These are phyloP conservation scores for Xylariaceae sp. DNA, from an alignment of 2,329 filamentous ascomycete species.

Conservation along the genomic window DNA sequence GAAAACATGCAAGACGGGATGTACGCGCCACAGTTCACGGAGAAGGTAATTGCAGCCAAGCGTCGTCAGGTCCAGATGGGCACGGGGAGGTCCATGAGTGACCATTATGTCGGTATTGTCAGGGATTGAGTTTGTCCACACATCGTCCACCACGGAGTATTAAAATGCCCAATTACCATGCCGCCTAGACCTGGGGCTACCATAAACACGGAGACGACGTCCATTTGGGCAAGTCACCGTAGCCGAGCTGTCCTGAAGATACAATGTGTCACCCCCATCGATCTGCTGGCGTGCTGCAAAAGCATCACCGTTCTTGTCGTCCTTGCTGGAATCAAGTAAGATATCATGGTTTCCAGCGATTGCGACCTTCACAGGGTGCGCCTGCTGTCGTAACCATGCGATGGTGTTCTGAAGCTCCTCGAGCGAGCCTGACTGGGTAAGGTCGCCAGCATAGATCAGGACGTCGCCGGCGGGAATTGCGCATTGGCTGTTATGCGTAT, in stretches of 20 bases:
- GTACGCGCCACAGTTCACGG: slow-evolving; percentile 25
- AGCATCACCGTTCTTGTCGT: slow-evolving; percentile 15
- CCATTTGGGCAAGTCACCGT: slow-evolving; percentile 26
- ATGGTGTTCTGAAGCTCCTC: slow-evolving; percentile 35
- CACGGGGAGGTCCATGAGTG: slow-evolving; percentile 34
- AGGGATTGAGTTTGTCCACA: slow-evolving; percentile 15
- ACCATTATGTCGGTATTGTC: slow-evolving; percentile 32
- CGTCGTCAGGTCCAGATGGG: slow-evolving; percentile 31
- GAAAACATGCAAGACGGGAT: slow-evolving; percentile 32
- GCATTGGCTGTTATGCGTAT: slow-evolving; percentile 38
- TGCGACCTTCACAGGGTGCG: slow-evolving; percentile 39
- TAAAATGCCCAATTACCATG: slow-evolving; percentile 40
- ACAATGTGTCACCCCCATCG: slow-evolving; percentile 29
- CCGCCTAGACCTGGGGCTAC: slow-evolving; percentile 30
- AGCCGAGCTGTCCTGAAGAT: slow-evolving; percentile 26
- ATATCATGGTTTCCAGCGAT: slow-evolving; percentile 45
- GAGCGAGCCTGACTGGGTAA: slow-evolving; percentile 40
- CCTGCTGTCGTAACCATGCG: slow-evolving; percentile 36
- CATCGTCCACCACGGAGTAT: slow-evolving; percentile 27
- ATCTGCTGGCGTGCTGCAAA: slow-evolving; percentile 15
- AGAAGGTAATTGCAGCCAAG: slow-evolving; percentile 28
- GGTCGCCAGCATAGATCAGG: slow-evolving; percentile 44
- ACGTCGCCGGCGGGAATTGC: slow-evolving; percentile 37
- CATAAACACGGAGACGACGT: slow-evolving; percentile 28
- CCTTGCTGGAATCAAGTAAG: slow-evolving; percentile 22